These are phyloP conservation scores for Dichomitus squalens DNA, from an alignment of 1,284 basidiomycete genomes.

Conservation along the genomic window DNA sequence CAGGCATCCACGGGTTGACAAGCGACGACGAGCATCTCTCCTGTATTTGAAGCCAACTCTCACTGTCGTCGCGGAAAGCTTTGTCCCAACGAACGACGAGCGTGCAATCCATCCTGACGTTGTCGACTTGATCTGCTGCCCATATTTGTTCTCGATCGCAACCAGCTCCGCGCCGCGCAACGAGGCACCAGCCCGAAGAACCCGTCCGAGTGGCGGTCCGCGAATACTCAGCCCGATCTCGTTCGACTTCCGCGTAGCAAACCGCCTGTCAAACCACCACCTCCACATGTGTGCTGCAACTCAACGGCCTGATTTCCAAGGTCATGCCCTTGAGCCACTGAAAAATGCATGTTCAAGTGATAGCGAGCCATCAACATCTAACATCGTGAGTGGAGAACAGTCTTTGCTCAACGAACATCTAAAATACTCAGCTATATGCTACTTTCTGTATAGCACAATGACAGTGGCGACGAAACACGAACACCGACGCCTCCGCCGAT, in stretches of 20 bases:
- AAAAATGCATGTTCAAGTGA: slow-evolving; percentile 5
- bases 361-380: not conserved
- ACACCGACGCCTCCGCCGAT: slow-evolving; percentile 3
- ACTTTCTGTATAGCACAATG: not conserved
- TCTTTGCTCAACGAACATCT: not conserved
- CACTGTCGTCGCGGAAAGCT: not conserved
- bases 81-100: not conserved
- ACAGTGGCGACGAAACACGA: slow-evolving; percentile 2
- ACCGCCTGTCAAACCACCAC: not conserved
- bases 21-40: slow-evolving; percentile 11
- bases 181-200: slow-evolving; percentile 12
- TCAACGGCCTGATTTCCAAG: not conserved
- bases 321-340: not conserved
- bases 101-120: not conserved
- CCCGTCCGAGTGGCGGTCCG: slow-evolving; percentile 15
- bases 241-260: not conserved
- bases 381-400: slow-evolving; percentile 16
- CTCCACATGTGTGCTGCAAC: slow-evolving; percentile 20
- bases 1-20: slow-evolving; percentile 15
- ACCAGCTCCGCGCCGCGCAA: slow-evolving; percentile 11
- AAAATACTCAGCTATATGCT: slow-evolving; percentile 1
- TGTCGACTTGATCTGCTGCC: slow-evolving; percentile 13
- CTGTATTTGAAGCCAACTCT: not conserved
- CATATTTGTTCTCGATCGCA: slow-evolving; percentile 4
- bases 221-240: not conserved